These are phyloP conservation scores for Elsinoe ampelina DNA, from an alignment of 2,329 filamentous ascomycete species.

Conservation along the genomic window DNA sequence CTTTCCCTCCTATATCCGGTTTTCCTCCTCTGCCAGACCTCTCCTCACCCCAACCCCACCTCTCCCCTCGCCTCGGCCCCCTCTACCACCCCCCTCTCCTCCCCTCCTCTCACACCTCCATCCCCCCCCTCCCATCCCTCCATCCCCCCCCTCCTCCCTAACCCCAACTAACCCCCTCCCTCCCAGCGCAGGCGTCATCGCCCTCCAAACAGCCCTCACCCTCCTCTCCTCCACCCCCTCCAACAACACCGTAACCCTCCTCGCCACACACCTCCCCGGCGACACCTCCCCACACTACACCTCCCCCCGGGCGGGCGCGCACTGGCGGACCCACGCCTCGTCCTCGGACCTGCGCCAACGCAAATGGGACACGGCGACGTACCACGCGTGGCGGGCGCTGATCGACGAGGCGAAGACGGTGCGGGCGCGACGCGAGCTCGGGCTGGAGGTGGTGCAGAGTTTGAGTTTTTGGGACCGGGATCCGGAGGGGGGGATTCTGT, in stretches of 20 bases:
- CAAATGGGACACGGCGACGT: constrained; percentile 37
- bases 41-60: too few relatives aligned
- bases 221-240: constrained; percentile 35
- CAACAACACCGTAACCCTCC: constrained; percentile 34
- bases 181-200: constrained; percentile 38
- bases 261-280: constrained; percentile 36
- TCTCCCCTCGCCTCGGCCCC: too few relatives aligned
- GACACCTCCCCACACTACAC: constrained; percentile 35
- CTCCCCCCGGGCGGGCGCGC: constrained; percentile 38
- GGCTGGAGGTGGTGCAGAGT: constrained; percentile 20
- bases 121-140: too few relatives aligned
- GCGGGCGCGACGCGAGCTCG: constrained; percentile 13
- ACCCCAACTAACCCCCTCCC: too few relatives aligned
- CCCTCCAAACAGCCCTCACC: constrained; percentile 37
- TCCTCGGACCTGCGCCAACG: constrained; percentile 26
- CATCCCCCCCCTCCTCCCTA: background rate
- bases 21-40: too few relatives aligned
- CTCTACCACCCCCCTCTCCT: too few relatives aligned
- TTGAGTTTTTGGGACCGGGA: constrained; percentile 23
- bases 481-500: constrained; percentile 23
- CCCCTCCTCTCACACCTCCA: too few relatives aligned
- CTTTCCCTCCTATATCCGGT: too few relatives aligned
- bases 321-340: constrained; percentile 38
- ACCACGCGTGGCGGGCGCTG: constrained; percentile 31
- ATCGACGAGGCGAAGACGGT: constrained; percentile 25